Conservation (phyloP, 2,329 filamentous ascomycete genomes). For the Xylariaceae sp. region DNA sequence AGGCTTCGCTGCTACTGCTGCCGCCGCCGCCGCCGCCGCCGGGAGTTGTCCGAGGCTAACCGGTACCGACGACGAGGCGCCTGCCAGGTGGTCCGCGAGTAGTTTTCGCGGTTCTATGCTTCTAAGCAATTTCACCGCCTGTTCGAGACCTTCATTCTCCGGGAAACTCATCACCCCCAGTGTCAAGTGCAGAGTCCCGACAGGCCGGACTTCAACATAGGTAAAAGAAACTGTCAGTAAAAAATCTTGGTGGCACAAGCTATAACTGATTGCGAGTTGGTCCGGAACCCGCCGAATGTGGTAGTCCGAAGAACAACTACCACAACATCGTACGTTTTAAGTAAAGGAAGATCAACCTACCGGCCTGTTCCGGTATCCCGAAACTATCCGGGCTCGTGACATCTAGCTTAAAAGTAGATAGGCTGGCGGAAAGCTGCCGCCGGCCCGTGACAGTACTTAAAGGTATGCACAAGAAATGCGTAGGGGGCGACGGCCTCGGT, state of each 20-base stretch:
- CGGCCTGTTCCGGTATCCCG: constrained; percentile 57
- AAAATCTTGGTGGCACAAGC: too few relatives aligned
- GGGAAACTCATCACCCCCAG: constrained; percentile 77
- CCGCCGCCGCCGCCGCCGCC: neutral
- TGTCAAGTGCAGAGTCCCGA: constrained; percentile 79
- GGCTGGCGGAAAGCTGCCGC: constrained; percentile 57
- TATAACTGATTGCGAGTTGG: too few relatives aligned
- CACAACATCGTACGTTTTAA: too few relatives aligned
- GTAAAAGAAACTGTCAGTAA: too few relatives aligned
- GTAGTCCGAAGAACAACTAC: neutral
- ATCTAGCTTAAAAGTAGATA: constrained; percentile 57
- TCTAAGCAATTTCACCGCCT: constrained; percentile 38
- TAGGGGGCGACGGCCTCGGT: constrained; percentile 41
- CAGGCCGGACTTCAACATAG: constrained; percentile 50
- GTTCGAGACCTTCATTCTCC: constrained; percentile 40
- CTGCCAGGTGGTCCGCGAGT: constrained; percentile 27
- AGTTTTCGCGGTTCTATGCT: constrained; percentile 37
- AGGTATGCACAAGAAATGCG: constrained; percentile 73
- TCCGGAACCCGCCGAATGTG: too few relatives aligned
- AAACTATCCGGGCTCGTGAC: constrained; percentile 42
- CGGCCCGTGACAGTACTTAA: constrained; percentile 57
- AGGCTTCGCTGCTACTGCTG: too few relatives aligned
- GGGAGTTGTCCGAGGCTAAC: neutral
- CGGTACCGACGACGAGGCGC: neutral
- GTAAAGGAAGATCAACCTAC: constrained; percentile 1